Conservation (phyloP, 805 yeast genomes). For the Brettanomyces naardenensis region DNA sequence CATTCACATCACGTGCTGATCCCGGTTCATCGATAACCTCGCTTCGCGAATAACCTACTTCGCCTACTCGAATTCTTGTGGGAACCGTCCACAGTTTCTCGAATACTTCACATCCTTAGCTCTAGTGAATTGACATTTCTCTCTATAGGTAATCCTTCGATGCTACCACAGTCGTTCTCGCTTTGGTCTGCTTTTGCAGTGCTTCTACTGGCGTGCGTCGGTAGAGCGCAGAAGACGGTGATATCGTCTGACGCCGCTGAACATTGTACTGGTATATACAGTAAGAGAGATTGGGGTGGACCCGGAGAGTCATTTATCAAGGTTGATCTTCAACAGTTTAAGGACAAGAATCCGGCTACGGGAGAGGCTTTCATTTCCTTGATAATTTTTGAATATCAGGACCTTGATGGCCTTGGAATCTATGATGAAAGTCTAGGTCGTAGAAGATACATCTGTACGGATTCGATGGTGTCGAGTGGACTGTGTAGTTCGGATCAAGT, state of each 20-base stretch:
- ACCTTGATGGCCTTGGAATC: conserved; percentile 61
- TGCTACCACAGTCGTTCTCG: no score
- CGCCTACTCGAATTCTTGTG: no score
- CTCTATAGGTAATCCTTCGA: no score
- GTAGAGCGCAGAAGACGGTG: conserved; percentile 35
- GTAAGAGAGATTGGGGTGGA: conserved; percentile 85
- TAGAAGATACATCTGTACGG: conserved; percentile 67
- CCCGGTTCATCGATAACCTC: no score
- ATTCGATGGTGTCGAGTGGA: conserved; percentile 45
- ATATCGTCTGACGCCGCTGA: conserved; percentile 49
- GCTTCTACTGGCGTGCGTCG: neutral
- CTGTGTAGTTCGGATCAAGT: conserved; percentile 47
- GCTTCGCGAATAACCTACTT: no score
- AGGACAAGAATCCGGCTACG: conserved; percentile 26
- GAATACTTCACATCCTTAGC: no score
- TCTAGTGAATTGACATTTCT: no score
- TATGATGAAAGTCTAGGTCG: conserved; percentile 31
- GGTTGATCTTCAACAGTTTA: conserved; percentile 31
- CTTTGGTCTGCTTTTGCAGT: neutral
- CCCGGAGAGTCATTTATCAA: conserved; percentile 52
- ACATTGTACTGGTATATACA: conserved; percentile 85
- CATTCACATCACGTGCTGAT: no score
- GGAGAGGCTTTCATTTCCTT: conserved; percentile 48
- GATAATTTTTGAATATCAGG: conserved; percentile 78
- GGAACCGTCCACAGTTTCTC: no score